phyloP scores from a whole-genome alignment of 139 green algal genomes.

The Nannochloris sp. region DNA sequence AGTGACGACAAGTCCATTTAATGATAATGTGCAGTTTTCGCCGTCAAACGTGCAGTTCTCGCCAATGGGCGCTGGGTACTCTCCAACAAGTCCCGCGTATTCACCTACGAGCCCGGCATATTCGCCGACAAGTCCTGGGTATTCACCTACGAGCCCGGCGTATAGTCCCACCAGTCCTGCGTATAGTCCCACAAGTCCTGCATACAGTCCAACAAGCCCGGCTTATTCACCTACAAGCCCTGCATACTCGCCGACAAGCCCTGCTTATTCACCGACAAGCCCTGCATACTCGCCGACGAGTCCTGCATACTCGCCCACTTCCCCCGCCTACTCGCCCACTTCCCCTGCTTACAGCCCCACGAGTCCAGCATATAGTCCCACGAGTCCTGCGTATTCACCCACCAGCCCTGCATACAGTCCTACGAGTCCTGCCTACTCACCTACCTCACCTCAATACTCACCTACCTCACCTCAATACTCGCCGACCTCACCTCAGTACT shows the following conservation, averaged over 20 bases:
- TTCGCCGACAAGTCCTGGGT: constrained; percentile 58
- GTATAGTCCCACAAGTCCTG: constrained; percentile 57
- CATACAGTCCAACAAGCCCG: constrained; percentile 31
- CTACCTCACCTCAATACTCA: constrained; percentile 61
- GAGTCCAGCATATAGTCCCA: constrained; percentile 50
- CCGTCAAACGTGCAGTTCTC: constrained; percentile 45
- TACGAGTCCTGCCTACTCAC: constrained; percentile 46
- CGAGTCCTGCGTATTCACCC: constrained; percentile 61
- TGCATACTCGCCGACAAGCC: not conserved
- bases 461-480: constrained; percentile 62
- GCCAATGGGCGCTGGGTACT: constrained; percentile 38
- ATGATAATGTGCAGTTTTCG: constrained; percentile 42
- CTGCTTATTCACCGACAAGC: constrained; percentile 15
- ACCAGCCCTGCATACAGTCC: constrained; percentile 63
- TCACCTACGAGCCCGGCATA: constrained; percentile 30
- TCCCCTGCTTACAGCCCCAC: constrained; percentile 36
- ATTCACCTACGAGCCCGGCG: constrained; percentile 54
- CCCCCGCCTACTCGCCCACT: constrained; percentile 45
- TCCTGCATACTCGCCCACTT: constrained; percentile 25
- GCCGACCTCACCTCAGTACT: constrained; percentile 66
- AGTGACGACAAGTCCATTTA: constrained; percentile 40
- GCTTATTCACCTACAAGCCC: constrained; percentile 62
- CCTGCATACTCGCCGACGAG: not conserved
- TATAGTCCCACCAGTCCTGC: constrained; percentile 58
- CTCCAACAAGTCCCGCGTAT: constrained; percentile 51